phyloP scores from a whole-genome alignment of 2,329 filamentous ascomycete genomes.

The Monosporascus sp. region DNA sequence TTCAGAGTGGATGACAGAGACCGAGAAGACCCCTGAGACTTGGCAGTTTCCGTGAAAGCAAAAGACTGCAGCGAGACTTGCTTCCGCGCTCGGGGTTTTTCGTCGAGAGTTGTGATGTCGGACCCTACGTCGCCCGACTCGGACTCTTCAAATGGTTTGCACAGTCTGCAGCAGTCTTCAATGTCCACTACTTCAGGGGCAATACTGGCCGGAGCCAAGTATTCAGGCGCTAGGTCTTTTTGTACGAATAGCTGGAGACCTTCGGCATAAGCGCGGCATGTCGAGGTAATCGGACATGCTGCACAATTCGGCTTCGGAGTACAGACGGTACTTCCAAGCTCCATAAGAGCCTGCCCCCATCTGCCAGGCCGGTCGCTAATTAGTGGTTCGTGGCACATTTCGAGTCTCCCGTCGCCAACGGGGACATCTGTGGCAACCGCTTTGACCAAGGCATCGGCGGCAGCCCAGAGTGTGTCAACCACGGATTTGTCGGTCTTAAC shows the following conservation, averaged over 20 bases:
- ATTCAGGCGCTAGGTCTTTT: conserved; percentile 9
- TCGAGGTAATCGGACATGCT: conserved; percentile 43
- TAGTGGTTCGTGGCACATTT: conserved; percentile 3
- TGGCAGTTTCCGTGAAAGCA: conserved; percentile 13
- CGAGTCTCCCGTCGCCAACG: conserved; percentile 8
- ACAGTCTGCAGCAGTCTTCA: conserved; percentile 45
- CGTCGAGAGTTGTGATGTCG: conserved; percentile 10
- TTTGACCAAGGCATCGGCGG: conserved; percentile 50
- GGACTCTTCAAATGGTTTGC: conserved; percentile 38
- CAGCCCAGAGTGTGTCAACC: conserved; percentile 52
- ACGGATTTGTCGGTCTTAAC: conserved; percentile 49
- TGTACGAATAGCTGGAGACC: conserved; percentile 29
- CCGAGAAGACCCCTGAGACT: conserved; percentile 3
- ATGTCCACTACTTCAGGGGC: conserved; percentile 31
- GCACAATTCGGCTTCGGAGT: conserved; percentile 53
- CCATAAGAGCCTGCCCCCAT: conserved; percentile 63
- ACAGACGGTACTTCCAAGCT: conserved; percentile 58
- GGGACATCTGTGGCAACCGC: conserved; percentile 37
- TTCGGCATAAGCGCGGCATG: conserved; percentile 47
- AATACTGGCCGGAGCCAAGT: background rate
- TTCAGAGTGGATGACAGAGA: conserved; percentile 8
- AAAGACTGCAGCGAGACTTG: conserved; percentile 24
- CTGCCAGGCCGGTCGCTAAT: conserved; percentile 47
- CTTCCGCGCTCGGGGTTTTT: conserved; percentile 8
- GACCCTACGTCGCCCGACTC: conserved; percentile 9